phyloP scores from a whole-genome alignment of 164 flowering plant genomes.

The Kalanchoe fedtschenkoi region DNA sequence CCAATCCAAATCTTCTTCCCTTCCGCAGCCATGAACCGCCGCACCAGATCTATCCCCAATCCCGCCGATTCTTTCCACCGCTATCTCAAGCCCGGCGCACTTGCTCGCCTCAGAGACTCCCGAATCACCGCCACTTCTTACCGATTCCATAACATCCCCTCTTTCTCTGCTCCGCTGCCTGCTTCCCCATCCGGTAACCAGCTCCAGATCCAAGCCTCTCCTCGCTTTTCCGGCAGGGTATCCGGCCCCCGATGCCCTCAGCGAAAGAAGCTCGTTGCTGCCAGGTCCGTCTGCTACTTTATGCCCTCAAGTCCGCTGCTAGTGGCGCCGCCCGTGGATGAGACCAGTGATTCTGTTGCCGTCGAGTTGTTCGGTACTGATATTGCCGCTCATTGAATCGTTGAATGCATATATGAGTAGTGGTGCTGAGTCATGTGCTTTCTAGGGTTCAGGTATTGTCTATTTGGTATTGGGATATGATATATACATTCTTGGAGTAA shows the following conservation, averaged over 20 bases:
- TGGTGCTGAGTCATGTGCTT: background rate
- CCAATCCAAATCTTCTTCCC: background rate
- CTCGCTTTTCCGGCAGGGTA: background rate
- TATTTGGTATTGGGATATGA: background rate
- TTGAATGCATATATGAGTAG: background rate
- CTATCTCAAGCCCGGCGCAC: conserved; percentile 6
- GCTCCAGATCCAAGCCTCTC: background rate
- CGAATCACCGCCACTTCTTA: background rate
- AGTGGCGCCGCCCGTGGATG: no score
- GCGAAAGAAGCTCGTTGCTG: conserved; percentile 5
- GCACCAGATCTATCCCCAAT: background rate
- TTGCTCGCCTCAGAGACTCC: conserved; percentile 3
- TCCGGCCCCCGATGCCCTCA: conserved; percentile 1
- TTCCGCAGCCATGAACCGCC: background rate
- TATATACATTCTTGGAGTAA: background rate
- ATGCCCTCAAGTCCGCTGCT: background rate
- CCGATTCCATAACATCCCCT: background rate
- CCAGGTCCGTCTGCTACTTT: background rate
- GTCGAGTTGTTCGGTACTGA: background rate
- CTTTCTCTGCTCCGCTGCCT: background rate
- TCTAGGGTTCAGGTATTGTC: background rate
- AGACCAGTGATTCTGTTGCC: background rate
- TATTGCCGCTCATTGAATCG: background rate
- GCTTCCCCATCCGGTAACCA: background rate
- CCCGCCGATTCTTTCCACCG: background rate